These are phyloP conservation scores for Suhomyces maxii DNA, from an alignment of 1,139 yeast genomes.

Conservation along the genomic window DNA sequence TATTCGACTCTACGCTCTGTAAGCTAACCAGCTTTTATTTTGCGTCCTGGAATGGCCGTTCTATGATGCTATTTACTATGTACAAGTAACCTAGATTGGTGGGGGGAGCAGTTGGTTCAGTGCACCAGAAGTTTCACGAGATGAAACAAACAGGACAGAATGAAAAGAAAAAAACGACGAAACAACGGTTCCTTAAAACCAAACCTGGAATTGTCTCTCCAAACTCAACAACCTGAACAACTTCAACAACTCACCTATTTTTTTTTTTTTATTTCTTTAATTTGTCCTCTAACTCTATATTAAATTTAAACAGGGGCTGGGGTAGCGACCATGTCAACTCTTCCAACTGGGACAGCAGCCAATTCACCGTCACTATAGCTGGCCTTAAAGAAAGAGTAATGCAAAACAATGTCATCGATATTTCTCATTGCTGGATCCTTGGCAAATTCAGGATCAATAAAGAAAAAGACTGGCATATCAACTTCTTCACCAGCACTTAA, in stretches of 20 bases:
- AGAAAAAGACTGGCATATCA: constrained; percentile 98
- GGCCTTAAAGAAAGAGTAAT: constrained; percentile 89
- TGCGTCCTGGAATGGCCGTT: no score
- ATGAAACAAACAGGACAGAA: no score
- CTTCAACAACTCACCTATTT: no score
- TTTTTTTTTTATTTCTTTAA: no score
- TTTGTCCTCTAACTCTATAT: background rate
- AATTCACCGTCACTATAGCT: constrained; percentile 47
- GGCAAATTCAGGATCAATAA: constrained; percentile 96
- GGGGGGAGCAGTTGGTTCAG: no score
- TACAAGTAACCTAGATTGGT: background rate
- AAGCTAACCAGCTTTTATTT: no score
- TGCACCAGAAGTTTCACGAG: no score
- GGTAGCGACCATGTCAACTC: background rate
- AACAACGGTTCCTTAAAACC: no score
- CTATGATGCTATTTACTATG: background rate
- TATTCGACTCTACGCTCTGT: no score
- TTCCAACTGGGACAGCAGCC: constrained; percentile 36
- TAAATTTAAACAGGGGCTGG: background rate
- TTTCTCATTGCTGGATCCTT: constrained; percentile 92
- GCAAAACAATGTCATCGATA: constrained; percentile 85
- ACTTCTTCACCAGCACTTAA: constrained; percentile 95
- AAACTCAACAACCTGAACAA: no score
- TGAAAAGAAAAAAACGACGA: no score
- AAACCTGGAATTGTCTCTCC: no score